Evolutionary conservation across 768 basidiomycete species (phyloP).

Genomic region (Boletus insuetus): DNA sequence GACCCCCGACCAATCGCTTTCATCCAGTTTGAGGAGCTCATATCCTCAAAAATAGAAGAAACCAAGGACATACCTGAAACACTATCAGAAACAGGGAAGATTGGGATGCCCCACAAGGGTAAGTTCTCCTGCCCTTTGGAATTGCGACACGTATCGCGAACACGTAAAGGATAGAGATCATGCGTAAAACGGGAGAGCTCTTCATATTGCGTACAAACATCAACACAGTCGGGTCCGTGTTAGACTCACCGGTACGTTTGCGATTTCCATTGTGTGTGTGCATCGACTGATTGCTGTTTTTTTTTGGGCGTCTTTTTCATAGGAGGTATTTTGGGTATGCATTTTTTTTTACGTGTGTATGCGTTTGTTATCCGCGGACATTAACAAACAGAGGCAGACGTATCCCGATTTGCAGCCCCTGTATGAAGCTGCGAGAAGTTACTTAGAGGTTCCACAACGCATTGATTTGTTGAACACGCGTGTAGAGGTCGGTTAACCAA

Average conservation of each 20-base stretch:
- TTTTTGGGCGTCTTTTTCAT: conserved; percentile 1
- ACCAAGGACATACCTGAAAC: conserved; percentile 95
- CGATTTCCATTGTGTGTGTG: not conserved
- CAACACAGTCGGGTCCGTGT: conserved; percentile 92
- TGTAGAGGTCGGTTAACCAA: conserved; percentile 65
- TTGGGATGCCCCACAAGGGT: conserved; percentile 86
- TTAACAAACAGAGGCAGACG: conserved; percentile 49
- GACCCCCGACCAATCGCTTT: not conserved
- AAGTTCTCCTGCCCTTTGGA: conserved; percentile 6
- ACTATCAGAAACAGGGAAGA: conserved; percentile 92
- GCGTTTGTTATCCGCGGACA: conserved; percentile 13
- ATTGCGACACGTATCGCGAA: conserved; percentile 10
- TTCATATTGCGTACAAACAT: conserved; percentile 94
- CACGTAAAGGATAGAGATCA: conserved; percentile 63
- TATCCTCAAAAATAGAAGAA: conserved; percentile 91
- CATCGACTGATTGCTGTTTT: not conserved
- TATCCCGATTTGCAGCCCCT: conserved; percentile 94
- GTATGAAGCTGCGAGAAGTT: conserved; percentile 90
- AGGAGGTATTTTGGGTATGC: conserved; percentile 95
- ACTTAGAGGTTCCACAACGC: conserved; percentile 92
- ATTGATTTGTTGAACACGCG: conserved; percentile 91
- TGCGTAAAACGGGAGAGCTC: conserved; percentile 95
- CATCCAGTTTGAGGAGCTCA: conserved; percentile 82
- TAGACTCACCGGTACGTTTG: conserved; percentile 83
- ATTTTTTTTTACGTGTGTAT: conserved; percentile 3